These are phyloP conservation scores for Rhodomyrtus psidioides DNA, from an alignment of 441 rosid genomes.

Conservation along the genomic window DNA sequence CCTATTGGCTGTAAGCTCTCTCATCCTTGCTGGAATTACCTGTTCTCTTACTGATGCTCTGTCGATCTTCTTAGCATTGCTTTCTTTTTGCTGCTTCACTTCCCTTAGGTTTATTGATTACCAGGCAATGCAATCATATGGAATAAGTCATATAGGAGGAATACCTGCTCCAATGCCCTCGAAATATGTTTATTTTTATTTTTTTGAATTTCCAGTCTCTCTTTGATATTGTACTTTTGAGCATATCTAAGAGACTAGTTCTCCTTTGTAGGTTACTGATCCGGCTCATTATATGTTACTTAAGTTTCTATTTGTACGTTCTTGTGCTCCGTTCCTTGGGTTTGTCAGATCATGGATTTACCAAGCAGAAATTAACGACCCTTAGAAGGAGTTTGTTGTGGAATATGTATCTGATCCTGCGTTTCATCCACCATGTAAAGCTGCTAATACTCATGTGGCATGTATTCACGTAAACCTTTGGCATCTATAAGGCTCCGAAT, in stretches of 20 bases:
- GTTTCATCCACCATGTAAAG: conserved; percentile 26
- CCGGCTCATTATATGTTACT: conserved; percentile 68
- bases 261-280: conserved; percentile 65
- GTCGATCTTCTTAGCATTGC: background rate
- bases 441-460: conserved; percentile 29
- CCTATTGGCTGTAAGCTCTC: background rate
- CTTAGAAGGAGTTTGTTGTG: conserved; percentile 69
- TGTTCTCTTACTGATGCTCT: background rate
- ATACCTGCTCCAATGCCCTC: background rate
- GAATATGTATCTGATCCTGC: conserved; percentile 32
- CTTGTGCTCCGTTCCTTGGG: conserved; percentile 78
- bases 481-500: background rate
- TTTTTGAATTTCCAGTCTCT: background rate
- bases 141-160: background rate
- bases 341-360: conserved; percentile 94
- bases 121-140: background rate
- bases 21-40: background rate
- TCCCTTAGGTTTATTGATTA: background rate
- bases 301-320: conserved; percentile 70
- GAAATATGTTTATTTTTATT: no score
- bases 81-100: background rate
- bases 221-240: background rate
- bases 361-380: conserved; percentile 83
- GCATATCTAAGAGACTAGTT: conserved; percentile 5
- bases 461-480: conserved; percentile 45